A percentile compares a stretch with the other conserved stretches of the same genome.
phyloP scores from a whole-genome alignment of 768 basidiomycete species.

The Pleurotus salmoneostramineus region DNA sequence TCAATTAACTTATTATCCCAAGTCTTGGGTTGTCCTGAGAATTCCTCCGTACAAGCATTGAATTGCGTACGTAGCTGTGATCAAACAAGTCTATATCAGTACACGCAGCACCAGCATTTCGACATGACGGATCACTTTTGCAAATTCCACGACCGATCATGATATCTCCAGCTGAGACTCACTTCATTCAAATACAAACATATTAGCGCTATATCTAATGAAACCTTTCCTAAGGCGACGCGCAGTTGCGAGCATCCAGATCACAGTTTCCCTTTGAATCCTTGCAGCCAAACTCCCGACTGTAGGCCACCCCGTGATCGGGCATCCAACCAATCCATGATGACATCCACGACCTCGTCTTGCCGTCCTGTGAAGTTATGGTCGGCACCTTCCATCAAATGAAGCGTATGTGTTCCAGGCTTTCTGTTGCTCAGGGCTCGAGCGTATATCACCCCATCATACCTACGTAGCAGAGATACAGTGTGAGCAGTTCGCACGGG shows the following conservation, averaged over 20 bases:
- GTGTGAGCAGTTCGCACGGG: too few relatives aligned
- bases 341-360: conserved; percentile 63
- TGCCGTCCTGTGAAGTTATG: conserved; percentile 73
- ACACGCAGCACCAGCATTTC: too few relatives aligned
- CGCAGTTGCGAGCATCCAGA: background rate
- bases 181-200: too few relatives aligned
- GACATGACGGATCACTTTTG: background rate
- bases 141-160: background rate
- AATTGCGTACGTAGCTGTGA: background rate
- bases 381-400: conserved; percentile 70
- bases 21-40: too few relatives aligned
- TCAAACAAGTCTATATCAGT: background rate
- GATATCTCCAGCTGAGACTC: background rate
- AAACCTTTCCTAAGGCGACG: background rate
- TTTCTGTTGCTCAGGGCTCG: conserved; percentile 49
- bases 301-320: conserved; percentile 41
- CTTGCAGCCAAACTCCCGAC: conserved; percentile 65
- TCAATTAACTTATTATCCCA: too few relatives aligned
- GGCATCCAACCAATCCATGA: conserved; percentile 65
- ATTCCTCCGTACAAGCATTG: background rate
- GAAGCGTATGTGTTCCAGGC: conserved; percentile 69
- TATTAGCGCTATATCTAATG: background rate
- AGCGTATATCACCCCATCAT: conserved; percentile 70
- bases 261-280: conserved; percentile 47
- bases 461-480: conserved; percentile 32